Percentiles rank a stretch among this genome's conserved stretches.
Evolutionary conservation across 2,329 filamentous ascomycete species (phyloP).

Genomic region (Clonostachys rosea): DNA sequence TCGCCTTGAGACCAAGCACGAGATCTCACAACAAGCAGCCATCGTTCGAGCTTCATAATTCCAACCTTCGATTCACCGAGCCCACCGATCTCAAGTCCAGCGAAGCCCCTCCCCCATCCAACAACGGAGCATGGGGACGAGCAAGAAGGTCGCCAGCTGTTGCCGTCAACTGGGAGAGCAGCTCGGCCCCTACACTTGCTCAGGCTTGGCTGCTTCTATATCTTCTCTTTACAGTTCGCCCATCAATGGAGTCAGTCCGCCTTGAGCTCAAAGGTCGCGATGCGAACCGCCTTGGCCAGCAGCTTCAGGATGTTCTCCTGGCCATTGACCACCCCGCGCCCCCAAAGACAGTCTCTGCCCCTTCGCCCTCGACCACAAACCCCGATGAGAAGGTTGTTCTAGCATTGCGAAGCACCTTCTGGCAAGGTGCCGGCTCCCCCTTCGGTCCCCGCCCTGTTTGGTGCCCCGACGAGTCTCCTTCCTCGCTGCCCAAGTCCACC

Average conservation of each 20-base stretch:
- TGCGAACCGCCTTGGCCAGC: slow-evolving; percentile 24
- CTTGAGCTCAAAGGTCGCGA: slow-evolving; percentile 35
- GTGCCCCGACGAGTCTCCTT: slow-evolving; percentile 41
- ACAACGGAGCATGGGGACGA: slow-evolving; percentile 53
- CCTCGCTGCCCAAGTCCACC: slow-evolving; percentile 20
- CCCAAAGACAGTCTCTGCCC: slow-evolving; percentile 14
- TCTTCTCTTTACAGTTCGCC: slow-evolving; percentile 44
- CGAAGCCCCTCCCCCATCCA: slow-evolving; percentile 41
- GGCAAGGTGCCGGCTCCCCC: slow-evolving; percentile 66
- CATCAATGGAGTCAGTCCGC: slow-evolving; percentile 41
- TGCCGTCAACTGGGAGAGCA: slow-evolving; percentile 34
- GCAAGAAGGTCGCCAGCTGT: slow-evolving; percentile 47
- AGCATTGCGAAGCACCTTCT: slow-evolving; percentile 54
- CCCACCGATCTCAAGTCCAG: slow-evolving; percentile 41
- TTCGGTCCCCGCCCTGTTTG: slow-evolving; percentile 60
- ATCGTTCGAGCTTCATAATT: slow-evolving; percentile 21
- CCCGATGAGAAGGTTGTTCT: slow-evolving; percentile 27
- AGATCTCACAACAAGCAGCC: slow-evolving; percentile 13
- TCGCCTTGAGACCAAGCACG: slow-evolving; percentile 20
- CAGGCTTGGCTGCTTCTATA: slow-evolving; percentile 51
- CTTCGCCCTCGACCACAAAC: slow-evolving; percentile 1
- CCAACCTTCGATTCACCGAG: slow-evolving; percentile 36
- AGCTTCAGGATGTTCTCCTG: slow-evolving; percentile 41
- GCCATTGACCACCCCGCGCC: slow-evolving; percentile 41
- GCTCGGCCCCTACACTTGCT: slow-evolving; percentile 34